Evolutionary conservation across 1,284 basidiomycete genomes (phyloP).

Genomic region (Trametes pubescens): DNA sequence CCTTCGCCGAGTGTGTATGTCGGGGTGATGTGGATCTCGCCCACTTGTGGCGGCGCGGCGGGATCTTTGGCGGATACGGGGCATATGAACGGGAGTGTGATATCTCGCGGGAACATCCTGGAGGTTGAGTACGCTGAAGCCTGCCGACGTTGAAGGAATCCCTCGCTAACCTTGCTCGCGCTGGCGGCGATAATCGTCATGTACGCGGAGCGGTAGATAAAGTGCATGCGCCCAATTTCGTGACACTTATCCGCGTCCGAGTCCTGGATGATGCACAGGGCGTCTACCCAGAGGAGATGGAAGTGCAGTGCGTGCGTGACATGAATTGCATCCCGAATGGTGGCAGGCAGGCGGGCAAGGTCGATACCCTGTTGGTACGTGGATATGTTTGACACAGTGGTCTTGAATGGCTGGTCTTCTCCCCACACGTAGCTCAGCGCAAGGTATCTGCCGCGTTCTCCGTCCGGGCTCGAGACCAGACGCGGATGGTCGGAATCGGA

Average conservation of each 20-base stretch:
- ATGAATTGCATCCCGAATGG: slow-evolving; percentile 10
- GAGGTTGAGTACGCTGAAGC: background rate
- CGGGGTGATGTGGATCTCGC: slow-evolving; percentile 13
- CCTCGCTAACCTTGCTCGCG: background rate
- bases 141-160: background rate
- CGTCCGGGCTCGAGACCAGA: background rate
- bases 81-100: slow-evolving; percentile 1
- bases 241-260: slow-evolving; percentile 5
- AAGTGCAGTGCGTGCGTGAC: slow-evolving; percentile 1
- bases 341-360: background rate
- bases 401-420: slow-evolving; percentile 13
- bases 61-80: background rate
- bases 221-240: slow-evolving; percentile 10
- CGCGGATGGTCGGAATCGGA: slow-evolving; percentile 5
- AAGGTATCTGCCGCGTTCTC: slow-evolving; percentile 7
- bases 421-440: slow-evolving; percentile 31
- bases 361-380: slow-evolving; percentile 11
- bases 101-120: background rate
- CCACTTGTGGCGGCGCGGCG: background rate
- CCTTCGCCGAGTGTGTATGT: slow-evolving; percentile 1
- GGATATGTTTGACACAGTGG: slow-evolving; percentile 1
- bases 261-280: slow-evolving; percentile 18
- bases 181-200: slow-evolving; percentile 13
- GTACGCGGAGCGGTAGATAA: slow-evolving; percentile 8
- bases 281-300: slow-evolving; percentile 11